Base-by-base conservation (phyloP, 2,329 filamentous ascomycete genomes). In the Cordyceps cateniannulata region DNA sequence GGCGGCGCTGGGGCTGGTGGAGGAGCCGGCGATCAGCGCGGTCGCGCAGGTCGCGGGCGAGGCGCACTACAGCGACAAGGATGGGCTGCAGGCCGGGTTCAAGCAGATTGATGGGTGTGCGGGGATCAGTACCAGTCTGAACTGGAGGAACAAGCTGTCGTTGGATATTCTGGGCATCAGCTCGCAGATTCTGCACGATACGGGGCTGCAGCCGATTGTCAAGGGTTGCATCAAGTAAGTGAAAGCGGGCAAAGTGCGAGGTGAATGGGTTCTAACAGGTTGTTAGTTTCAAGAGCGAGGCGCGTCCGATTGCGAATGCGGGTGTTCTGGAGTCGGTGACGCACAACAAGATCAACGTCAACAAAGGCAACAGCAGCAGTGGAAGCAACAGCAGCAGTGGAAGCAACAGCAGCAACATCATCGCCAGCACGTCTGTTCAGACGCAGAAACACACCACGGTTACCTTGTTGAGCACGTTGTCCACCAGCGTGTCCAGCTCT, bases 1-100 rank as follows among this genome's bases (percentile, higher is more conserved):
- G 5, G 64, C 62, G 35, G 62, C 62, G 5, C 62, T 68, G 8
- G 68, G 66, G 1, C 38, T 71, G 3, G 53, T 68, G 20, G 66
- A 69, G 44, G 68, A 71, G 63, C 69, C 70, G 3, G 69, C 66
- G 16, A 65, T 72, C 64, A 69, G 64, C 50, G 66, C 60, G 8
- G 49, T 53, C 1, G 69, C 67, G 1, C 63, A 66, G 50, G 62
- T 63, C 3, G 63, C 66, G 3, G 67, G 54, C 0, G 63, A 63
- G 3, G 62, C 66, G 9, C 58, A 58, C 3, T 45, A 67, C 20
- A 45, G 45, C 25, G 29, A 61, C 1, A 27, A 45, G 3, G 60
- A 59, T 6, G 56, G 54, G 5, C 63, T 70, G 25, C 42, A 52
- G 2, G 67, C 53, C 3, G 68, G 65, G 0, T 65, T 70, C 54